Evolutionary conservation across 331 rosid genomes (phyloP), one percentile per base, ranked within the genome.

Genomic region (Malus hybrid): DNA sequence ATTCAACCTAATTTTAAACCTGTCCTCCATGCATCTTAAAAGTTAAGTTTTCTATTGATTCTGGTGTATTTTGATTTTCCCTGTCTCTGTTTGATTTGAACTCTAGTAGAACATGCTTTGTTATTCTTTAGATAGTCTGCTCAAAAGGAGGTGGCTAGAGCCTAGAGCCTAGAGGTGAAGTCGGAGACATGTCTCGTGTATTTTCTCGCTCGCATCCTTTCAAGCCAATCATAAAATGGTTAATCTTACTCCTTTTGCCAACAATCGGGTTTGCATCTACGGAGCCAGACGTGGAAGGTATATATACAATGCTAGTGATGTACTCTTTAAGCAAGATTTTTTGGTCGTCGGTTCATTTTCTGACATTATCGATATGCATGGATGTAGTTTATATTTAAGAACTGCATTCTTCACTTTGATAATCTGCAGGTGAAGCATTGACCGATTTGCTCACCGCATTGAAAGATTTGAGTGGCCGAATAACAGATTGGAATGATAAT

Each of bases 261-360:
- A 81, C 32, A 77, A 66, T 80, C 75, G 68, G 90, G 79, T 84
- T 24, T 81, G 79, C 90, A 82, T 72, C 86, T 74, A 70, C 64
- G n/a, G 88, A 87, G 19, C 89, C 99, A 78, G 96, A 94, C 70
- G 77, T 90, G 58, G 99, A 94, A 94, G 99, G 97, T 94, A 65
- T 52, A 73, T 74, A 19, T 66, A 60, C 16, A 12, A 44, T 44
- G 29, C 77, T 14, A 20, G 53, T 75, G 60, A 34, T 82, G 32
- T 52, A 34, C 12, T 9, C 22, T 6, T 58, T 56, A 5, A 64
- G 53, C 14, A 12, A 68, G n/a, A 63, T 18, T 63, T 14, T 32
- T 19, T 13, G 13, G 11, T 64, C 32, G 70, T 18, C 29, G 7
- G 26, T 13, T 6, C 18, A 20, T 10, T 28, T 58, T 63, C 52